A percentile compares a stretch with the other conserved stretches of the same genome.
These are phyloP conservation scores for Escovopsis weberi DNA, from an alignment of 2,329 filamentous ascomycete genomes.

Conservation along the genomic window DNA sequence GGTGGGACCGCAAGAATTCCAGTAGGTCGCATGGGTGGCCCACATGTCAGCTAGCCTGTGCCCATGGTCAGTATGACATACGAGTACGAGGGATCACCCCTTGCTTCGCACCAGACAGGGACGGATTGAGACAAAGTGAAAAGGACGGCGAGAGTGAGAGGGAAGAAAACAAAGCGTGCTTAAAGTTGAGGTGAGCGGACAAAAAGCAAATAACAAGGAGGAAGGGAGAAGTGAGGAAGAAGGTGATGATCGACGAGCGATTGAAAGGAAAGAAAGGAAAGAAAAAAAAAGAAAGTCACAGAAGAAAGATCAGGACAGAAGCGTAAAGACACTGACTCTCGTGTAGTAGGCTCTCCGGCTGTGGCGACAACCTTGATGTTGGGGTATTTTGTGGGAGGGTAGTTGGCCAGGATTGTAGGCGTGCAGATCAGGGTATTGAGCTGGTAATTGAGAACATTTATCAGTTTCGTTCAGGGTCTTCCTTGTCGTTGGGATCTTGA, in stretches of 20 bases:
- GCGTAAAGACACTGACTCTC: conserved; percentile 20
- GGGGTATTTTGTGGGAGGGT: conserved; percentile 29
- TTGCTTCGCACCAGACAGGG: no score
- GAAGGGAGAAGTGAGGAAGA: not conserved
- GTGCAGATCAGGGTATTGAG: conserved; percentile 40
- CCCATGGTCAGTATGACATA: not conserved
- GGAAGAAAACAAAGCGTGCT: not conserved
- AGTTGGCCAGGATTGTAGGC: conserved; percentile 38
- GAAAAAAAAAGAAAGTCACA: not conserved
- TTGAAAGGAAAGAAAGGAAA: not conserved
- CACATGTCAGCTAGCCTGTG: conserved; percentile 37
- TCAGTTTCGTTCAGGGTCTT: not conserved
- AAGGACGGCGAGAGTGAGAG: not conserved
- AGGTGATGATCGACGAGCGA: not conserved
- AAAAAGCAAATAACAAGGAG: not conserved
- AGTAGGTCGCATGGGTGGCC: conserved; percentile 33
- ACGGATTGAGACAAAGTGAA: not conserved
- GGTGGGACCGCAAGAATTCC: conserved; percentile 45
- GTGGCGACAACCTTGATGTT: conserved; percentile 38
- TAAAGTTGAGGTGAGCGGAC: no score
- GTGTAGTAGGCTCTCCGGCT: conserved; percentile 38
- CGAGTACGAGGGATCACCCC: no score
- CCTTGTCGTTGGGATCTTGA: not conserved
- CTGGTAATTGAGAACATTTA: conserved; percentile 12
- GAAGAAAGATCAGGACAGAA: not conserved